Evolutionary conservation across 352 stramenopile species (phyloP).

Genomic region (Pythium inflatum): DNA sequence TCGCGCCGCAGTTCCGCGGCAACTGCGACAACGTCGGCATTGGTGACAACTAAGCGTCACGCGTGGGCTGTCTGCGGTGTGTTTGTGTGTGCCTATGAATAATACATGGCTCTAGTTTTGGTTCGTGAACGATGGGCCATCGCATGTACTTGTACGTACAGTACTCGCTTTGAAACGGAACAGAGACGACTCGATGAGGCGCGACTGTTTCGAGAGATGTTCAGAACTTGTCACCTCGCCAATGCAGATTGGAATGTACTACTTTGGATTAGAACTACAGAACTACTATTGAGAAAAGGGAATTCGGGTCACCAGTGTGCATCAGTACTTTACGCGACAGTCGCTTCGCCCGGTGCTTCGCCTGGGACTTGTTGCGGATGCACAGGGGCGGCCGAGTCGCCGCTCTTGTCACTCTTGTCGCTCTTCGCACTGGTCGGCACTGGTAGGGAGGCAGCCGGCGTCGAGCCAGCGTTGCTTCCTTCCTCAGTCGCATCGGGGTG

Average conservation of each 20-base stretch:
- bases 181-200: conserved; percentile 14
- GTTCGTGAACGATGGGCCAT: background rate
- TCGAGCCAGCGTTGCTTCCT: conserved; percentile 27
- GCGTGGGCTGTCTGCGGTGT: background rate
- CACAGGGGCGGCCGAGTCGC: conserved; percentile 10
- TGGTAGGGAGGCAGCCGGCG: conserved; percentile 9
- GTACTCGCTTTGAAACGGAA: too few species aligned
- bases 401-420: conserved; percentile 27
- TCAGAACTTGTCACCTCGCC: background rate
- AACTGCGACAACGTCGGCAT: conserved; percentile 43
- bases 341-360: conserved; percentile 26
- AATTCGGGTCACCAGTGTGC: too few species aligned
- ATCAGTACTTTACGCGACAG: conserved; percentile 17
- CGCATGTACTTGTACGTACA: too few species aligned
- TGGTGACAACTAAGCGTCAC: conserved; percentile 11
- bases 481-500: conserved; percentile 63
- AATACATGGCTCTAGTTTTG: conserved; percentile 17
- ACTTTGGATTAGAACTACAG: conserved; percentile 25
- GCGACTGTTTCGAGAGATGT: conserved; percentile 10
- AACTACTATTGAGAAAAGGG: conserved; percentile 3
- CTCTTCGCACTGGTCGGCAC: conserved; percentile 25
- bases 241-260: conserved; percentile 21
- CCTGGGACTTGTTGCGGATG: conserved; percentile 35
- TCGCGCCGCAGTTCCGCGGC: conserved; percentile 48
- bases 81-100: too few species aligned